Conservation (phyloP, 2,329 filamentous ascomycete genomes). For the Esteya vermicola region DNA sequence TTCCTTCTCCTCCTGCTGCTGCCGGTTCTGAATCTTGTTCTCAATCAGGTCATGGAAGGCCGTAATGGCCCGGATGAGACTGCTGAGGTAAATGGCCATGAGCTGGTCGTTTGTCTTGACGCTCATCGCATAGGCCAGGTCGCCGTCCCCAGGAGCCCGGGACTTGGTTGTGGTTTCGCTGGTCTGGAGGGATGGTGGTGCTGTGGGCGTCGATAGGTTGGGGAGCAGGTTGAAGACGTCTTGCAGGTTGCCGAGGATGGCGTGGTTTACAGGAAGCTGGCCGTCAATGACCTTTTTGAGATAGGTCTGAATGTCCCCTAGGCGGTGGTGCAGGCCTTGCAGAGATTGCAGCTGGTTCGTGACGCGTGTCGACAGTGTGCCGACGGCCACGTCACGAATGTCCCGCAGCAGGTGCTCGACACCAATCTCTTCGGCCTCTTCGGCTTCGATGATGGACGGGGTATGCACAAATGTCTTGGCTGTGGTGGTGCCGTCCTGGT, state of each 20-base stretch:
- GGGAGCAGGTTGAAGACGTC: slow-evolving; percentile 98
- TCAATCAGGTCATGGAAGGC: slow-evolving; percentile 98
- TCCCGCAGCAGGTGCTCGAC: slow-evolving; percentile 96
- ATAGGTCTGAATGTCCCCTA: slow-evolving; percentile 91
- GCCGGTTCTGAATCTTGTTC: slow-evolving; percentile 98
- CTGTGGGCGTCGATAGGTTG: slow-evolving; percentile 75
- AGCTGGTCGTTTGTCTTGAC: slow-evolving; percentile 99
- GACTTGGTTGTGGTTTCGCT: slow-evolving; percentile 40
- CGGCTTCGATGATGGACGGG: slow-evolving; percentile 93
- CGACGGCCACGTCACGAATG: slow-evolving; percentile 94
- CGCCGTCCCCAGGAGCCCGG: slow-evolving; percentile 50
- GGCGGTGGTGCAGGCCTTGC: slow-evolving; percentile 84
- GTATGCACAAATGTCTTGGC: slow-evolving; percentile 97
- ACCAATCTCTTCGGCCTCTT: slow-evolving; percentile 97
- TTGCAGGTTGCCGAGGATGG: slow-evolving; percentile 94
- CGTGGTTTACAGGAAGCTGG: slow-evolving; percentile 89
- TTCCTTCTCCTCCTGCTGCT: slow-evolving; percentile 93
- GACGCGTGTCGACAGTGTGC: slow-evolving; percentile 89
- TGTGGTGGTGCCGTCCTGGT: slow-evolving; percentile 87
- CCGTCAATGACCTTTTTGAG: slow-evolving; percentile 91
- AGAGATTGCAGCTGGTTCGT: slow-evolving; percentile 96
- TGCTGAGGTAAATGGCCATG: slow-evolving; percentile 95
- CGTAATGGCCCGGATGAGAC: slow-evolving; percentile 91
- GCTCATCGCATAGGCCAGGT: slow-evolving; percentile 92
- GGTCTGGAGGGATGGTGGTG: slow-evolving; percentile 11